Base-by-base conservation (phyloP, 495 filamentous ascomycete genomes). In the Pyrenopolyporus hunteri region DNA sequence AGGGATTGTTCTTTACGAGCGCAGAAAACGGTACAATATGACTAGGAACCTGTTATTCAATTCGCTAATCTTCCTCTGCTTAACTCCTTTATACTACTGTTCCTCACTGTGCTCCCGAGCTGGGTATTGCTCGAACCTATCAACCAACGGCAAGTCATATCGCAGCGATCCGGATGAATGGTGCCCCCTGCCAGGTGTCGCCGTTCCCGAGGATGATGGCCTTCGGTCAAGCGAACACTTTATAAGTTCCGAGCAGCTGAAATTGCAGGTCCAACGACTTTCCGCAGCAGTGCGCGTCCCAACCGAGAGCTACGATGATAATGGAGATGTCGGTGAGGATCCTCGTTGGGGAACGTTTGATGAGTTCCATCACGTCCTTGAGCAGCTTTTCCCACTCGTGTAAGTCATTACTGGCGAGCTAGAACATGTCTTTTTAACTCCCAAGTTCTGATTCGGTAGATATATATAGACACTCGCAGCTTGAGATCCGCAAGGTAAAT, bases 401-500 rank as follows among this genome's bases (percentile, higher is more conserved):
- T 71, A 61, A 43, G 59, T 50, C 6, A 23, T 28, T 16, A 13
- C 25, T 49, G 10, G 6, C 9, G 26, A 29, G 26, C 26, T 9
- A 29, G 26, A 29, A 29, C 9, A 14, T 39, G 3, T 14, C 17
- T 7, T 14, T 9, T 7, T 17, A 19, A 9, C n/a, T n/a, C n/a
- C n/a, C n/a, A n/a, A n/a, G n/a, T n/a, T n/a, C n/a, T n/a, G n/a
- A n/a, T n/a, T n/a, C n/a, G n/a, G n/a, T n/a, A n/a, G n/a, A n/a
- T n/a, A 29, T 25, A 46, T 9, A 10, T 22, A 67, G 64, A 36
- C 55, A 72, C 33, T 60, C 66, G 11, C 54, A 66, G 29, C 61
- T 70, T 22, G 56, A 63, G 10, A 50, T 85, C 22, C 80, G 82
- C 36, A 77, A 77, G 37, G 73, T 86, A 46, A 87, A 89, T 66